phyloP scores from a whole-genome alignment of 2,329 filamentous ascomycete species.

The Parastagonospora avenae region DNA sequence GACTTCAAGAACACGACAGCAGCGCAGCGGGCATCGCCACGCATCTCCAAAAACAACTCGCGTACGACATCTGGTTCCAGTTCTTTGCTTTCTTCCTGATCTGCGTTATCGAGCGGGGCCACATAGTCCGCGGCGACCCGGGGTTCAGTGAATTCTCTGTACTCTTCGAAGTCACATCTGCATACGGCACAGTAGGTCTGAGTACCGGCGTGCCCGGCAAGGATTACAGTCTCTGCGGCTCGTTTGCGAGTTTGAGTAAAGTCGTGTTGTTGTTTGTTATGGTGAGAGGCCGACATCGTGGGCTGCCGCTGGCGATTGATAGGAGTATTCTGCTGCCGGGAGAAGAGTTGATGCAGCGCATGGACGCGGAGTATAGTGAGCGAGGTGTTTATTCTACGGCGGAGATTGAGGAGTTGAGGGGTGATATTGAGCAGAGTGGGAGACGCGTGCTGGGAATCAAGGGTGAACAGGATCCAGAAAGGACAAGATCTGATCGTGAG shows the following conservation, averaged over 20 bases:
- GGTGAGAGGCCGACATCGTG: constrained; percentile 46
- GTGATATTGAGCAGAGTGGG: constrained; percentile 23
- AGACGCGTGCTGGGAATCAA: constrained; percentile 1
- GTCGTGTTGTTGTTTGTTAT: constrained; percentile 64
- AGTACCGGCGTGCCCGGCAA: constrained; percentile 61
- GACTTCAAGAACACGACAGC: constrained; percentile 54
- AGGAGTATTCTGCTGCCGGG: constrained; percentile 38
- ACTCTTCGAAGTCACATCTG: constrained; percentile 63
- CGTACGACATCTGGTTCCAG: constrained; percentile 71
- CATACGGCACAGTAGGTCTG: constrained; percentile 67
- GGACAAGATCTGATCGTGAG: not conserved
- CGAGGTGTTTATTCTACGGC: constrained; percentile 12
- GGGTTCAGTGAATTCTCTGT: constrained; percentile 38
- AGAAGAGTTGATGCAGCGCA: constrained; percentile 41
- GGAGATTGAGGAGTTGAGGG: constrained; percentile 20
- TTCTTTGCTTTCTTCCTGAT: constrained; percentile 66
- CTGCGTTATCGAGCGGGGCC: constrained; percentile 62
- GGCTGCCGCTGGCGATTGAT: constrained; percentile 38
- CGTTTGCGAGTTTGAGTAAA: constrained; percentile 62
- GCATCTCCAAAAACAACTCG: constrained; percentile 68
- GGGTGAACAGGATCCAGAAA: constrained; percentile 19
- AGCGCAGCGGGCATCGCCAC: constrained; percentile 29
- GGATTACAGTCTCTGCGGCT: constrained; percentile 62
- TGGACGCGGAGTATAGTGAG: constrained; percentile 37
- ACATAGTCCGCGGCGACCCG: constrained; percentile 52